Conservation (phyloP, 495 filamentous ascomycete species). For the Hypomontagnella monticulosa region DNA sequence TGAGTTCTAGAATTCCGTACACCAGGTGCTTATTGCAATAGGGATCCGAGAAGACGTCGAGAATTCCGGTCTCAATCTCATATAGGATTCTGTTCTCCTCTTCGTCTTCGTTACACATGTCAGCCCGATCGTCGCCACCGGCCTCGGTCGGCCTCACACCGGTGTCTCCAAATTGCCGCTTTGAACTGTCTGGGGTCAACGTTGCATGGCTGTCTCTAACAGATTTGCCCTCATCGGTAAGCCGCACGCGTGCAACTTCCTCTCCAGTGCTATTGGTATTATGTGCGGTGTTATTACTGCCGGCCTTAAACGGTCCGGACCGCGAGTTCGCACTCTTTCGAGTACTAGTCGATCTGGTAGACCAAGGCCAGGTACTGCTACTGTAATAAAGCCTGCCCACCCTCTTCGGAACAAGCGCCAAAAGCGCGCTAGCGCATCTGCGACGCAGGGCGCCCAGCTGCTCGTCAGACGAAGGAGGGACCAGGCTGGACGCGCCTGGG, state of each 20-base stretch:
- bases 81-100: conserved; percentile 51
- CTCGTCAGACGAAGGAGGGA: conserved; percentile 58
- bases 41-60: conserved; percentile 79
- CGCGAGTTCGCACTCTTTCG: conserved; percentile 38
- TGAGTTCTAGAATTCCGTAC: conserved; percentile 78
- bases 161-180: conserved; percentile 52
- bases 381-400: conserved; percentile 64
- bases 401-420: conserved; percentile 59
- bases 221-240: conserved; percentile 50
- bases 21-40: conserved; percentile 93
- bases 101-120: conserved; percentile 50
- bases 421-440: conserved; percentile 63
- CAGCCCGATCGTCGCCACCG: conserved; percentile 38
- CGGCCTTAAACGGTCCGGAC: conserved; percentile 44
- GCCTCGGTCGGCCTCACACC: conserved; percentile 42
- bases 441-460: conserved; percentile 58
- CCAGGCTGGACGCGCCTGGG: conserved; percentile 56
- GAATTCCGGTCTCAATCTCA: conserved; percentile 63
- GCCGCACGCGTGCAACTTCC: conserved; percentile 43
- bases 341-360: conserved; percentile 33
- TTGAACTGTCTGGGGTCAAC: conserved; percentile 49
- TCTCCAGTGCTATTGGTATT: conserved; percentile 42
- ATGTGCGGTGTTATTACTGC: conserved; percentile 40
- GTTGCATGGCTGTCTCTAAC: conserved; percentile 49
- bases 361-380: conserved; percentile 43